Percentiles rank a stretch among this genome's conserved stretches.
phyloP scores from a whole-genome alignment of 306 rosid species.

The Cotoneaster glaucophyllus region DNA sequence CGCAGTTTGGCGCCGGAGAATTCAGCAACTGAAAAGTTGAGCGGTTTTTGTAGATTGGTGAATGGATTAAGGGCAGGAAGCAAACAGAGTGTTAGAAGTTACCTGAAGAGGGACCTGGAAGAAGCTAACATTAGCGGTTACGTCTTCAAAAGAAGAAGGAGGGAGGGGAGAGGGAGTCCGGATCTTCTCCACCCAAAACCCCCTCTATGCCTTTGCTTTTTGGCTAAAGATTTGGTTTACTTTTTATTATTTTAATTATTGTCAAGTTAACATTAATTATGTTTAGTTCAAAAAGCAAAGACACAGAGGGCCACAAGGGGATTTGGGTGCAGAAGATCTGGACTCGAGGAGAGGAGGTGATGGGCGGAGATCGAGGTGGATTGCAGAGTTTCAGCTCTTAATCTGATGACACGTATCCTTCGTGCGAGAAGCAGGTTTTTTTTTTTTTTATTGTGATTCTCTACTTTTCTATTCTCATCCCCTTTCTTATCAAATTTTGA shows the following conservation, averaged over 20 bases:
- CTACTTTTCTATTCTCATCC: too few species aligned
- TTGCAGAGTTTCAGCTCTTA: neutral
- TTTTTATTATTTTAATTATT: too few species aligned
- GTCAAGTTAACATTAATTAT: too few species aligned
- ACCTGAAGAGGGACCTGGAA: slow-evolving; percentile 38
- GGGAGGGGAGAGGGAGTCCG: neutral
- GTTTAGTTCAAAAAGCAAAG: too few species aligned
- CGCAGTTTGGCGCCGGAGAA: neutral
- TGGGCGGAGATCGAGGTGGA: neutral
- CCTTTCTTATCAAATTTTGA: rapidly evolving
- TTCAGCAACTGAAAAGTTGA: neutral
- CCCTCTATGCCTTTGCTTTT: too few species aligned
- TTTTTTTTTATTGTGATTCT: too few species aligned
- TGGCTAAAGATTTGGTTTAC: too few species aligned
- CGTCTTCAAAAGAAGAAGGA: neutral
- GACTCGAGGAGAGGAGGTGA: neutral
- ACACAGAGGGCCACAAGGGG: too few species aligned
- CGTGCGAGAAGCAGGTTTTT: neutral
- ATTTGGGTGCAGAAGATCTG: too few species aligned
- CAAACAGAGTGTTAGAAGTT: neutral
- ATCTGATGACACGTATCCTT: slow-evolving; percentile 1
- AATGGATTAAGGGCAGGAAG: neutral
- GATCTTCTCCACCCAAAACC: too few species aligned
- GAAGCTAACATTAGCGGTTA: slow-evolving; percentile 21
- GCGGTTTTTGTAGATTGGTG: neutral